Conservation (phyloP, 2,329 filamentous ascomycete species). For the Sporothrix dimorphospora region DNA sequence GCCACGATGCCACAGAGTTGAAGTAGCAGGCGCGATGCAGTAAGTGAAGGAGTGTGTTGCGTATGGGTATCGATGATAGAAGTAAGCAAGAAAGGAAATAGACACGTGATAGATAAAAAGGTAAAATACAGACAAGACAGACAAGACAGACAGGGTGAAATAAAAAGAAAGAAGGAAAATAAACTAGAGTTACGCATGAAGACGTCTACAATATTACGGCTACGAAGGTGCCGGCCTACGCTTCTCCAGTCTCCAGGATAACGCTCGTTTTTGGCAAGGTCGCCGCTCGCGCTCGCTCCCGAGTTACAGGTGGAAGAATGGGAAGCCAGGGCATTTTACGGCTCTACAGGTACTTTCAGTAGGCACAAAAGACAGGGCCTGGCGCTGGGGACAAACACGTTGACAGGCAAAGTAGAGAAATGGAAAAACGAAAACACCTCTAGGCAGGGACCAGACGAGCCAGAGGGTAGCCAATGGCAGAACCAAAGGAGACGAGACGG, state of each 20-base stretch:
- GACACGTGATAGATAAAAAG: neutral
- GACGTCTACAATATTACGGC: no score
- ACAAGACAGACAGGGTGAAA: neutral
- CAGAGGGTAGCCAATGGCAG: neutral
- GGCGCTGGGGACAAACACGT: neutral
- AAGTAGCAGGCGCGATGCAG: neutral
- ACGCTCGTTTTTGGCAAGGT: neutral
- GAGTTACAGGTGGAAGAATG: neutral
- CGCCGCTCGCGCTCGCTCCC: neutral
- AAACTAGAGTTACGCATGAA: neutral
- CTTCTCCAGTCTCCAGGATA: neutral
- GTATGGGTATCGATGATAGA: neutral
- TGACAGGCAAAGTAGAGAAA: neutral
- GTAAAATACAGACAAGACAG: neutral
- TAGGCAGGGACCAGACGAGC: neutral
- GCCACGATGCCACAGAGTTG: neutral
- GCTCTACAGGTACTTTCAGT: neutral
- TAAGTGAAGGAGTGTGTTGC: neutral
- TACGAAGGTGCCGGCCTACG: no score
- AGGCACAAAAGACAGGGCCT: neutral
- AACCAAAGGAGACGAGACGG: neutral
- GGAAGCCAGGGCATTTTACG: neutral
- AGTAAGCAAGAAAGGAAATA: neutral
- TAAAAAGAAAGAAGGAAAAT: neutral
- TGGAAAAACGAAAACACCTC: neutral